Evolutionary conservation across 2,329 filamentous ascomycete species (phyloP), one percentile per base, ranked within the genome.

Genomic region (Penicillium sp.): DNA sequence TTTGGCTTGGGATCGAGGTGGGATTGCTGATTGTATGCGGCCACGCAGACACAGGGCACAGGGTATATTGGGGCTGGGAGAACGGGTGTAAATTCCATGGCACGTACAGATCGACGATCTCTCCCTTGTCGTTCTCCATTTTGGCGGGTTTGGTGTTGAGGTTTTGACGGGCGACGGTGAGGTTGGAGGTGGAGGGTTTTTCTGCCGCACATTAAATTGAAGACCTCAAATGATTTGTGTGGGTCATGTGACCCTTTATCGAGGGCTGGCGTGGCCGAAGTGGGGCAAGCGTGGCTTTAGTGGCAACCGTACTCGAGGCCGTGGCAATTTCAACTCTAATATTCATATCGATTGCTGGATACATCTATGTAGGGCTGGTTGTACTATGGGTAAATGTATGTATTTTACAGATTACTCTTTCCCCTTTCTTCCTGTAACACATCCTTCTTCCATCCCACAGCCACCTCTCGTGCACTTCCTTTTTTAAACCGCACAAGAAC

Each of bases 51-150:
- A 57, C 57, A 59, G 57, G 54, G 51, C 56, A 64, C 41, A 49
- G 54, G 41, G 52, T 54, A 60, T 60, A 58, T 47, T 60, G 49
- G 47, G 41, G 54, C 45, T 46, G 50, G 53, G 54, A 55, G 61
- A 60, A 59, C 55, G 23, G 47, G 54, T 56, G 46, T 47, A 52
- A 59, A 61, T 64, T 51, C 59, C 53, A 47, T 57, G 46, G 49
- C 69, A 82, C 89, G 82, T 88, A 96, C 91, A 96, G 92, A 85
- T 97, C 93, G 81, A 97, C 94, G 84, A 97, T 93, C 83, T 97
- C 92, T 85, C 93, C 93, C 84, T 92, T 92, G 86, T 97, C 94
- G 92, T 99, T 99, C 88, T 99, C 94, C 94, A 97, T 99, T 83
- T 86, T 93, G 77, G 72, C 75, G 75, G 65, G 73, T 72, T 71